Base-by-base conservation (phyloP, 495 filamentous ascomycete species). In the Jackrogersella minutella region DNA sequence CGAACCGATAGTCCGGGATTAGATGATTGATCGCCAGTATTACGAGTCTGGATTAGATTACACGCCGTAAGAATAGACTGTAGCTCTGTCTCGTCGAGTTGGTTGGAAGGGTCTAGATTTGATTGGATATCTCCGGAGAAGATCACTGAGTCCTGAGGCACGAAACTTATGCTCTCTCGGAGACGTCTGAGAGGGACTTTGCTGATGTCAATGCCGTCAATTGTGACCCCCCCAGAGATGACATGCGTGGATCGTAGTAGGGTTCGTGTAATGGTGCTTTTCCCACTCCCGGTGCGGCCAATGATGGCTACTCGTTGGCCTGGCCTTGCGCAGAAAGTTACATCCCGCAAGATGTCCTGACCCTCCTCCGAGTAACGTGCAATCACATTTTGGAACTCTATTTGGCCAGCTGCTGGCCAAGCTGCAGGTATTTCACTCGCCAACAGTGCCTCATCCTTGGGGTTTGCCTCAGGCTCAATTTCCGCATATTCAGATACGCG, bases 51-150 rank as follows among this genome's bases (percentile, higher is more conserved):
- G 6, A 52, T 39, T 3, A 58, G 21, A 16, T 36, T 13, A 86
- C 87, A n/a, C 2, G 62, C 34, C 7, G 44, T 30, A 1, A 91
- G 77, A 0, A 86, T 86, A 34, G 85, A 81, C 21, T 77, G 77
- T 3, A 91, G 79, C 50, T 88, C 84, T 2, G 71, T 67, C 59
- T 91, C 86, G 6, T 71, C 77, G 66, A 85, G 79, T 19, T 84
- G 74, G 17, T 80, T 73, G 50, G 75, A 71, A 4, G 80, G 80
- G 59, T 82, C 79, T 1, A 82, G 56, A 46, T 80, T 79, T 22
- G 69, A 72, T 0, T 76, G 72, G 3, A 82, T 74, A 6, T 76
- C 80, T 0, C 80, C 80, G 0, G 73, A 71, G 44, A 83, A 80
- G 2, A 82, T 49, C 1, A 79, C 69, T 1, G 80, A 74, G 36